A percentile compares a stretch with the other conserved stretches of the same genome.
These are phyloP conservation scores for Beauveria australis DNA, from an alignment of 2,329 filamentous ascomycete species.

Conservation along the genomic window DNA sequence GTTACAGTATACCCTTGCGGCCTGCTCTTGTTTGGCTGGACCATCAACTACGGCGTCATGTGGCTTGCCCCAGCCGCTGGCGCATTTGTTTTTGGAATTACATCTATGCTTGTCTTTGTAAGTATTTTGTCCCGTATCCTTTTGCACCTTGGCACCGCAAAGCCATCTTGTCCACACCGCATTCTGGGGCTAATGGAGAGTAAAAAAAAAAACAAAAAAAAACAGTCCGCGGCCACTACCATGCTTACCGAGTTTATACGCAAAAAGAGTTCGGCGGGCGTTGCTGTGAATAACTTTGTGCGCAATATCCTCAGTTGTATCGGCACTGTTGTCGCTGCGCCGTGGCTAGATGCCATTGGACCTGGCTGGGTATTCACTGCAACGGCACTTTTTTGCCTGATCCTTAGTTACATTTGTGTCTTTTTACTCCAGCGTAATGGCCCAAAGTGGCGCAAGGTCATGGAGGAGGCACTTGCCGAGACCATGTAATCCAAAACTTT, in stretches of 20 bases:
- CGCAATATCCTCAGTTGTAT: constrained; percentile 71
- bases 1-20: constrained; percentile 61
- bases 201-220: too few relatives aligned
- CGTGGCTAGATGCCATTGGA: constrained; percentile 62
- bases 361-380: constrained; percentile 69
- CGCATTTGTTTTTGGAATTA: constrained; percentile 67
- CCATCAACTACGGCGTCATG: constrained; percentile 53
- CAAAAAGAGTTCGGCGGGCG: constrained; percentile 58
- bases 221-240: constrained; percentile 55
- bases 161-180: too few relatives aligned
- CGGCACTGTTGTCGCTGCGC: constrained; percentile 60
- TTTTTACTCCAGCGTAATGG: constrained; percentile 8
- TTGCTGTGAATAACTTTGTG: constrained; percentile 75
- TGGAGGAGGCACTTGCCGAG: constrained; percentile 2
- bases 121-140: constrained; percentile 12
- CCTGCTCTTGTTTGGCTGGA: constrained; percentile 73
- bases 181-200: too few relatives aligned
- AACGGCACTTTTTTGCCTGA: constrained; percentile 8
- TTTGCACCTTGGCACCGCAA: not conserved
- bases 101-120: constrained; percentile 68
- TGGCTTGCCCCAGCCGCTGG: constrained; percentile 57
- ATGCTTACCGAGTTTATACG: constrained; percentile 85
- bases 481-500: not conserved
- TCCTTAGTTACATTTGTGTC: not conserved
- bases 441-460: constrained; percentile 4